Conservation (phyloP, 83 land plant genomes). For the Isoetes engelmannii region DNA sequence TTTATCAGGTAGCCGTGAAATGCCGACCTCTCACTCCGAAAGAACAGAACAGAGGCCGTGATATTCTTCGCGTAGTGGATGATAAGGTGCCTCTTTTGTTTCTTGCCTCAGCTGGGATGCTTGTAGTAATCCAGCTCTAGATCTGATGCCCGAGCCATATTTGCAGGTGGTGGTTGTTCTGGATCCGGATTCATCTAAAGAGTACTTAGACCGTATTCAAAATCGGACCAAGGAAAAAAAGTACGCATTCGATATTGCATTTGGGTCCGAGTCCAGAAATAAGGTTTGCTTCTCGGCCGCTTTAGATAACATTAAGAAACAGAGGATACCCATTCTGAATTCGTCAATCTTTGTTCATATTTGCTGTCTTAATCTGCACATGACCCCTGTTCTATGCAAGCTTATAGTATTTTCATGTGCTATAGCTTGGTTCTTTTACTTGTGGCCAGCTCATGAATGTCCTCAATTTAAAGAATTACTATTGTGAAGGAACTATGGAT, state of each 20-base stretch:
- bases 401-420: too few species aligned
- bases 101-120: background rate
- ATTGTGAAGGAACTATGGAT: too few species aligned
- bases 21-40: slow-evolving; percentile 60
- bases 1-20: slow-evolving; percentile 79
- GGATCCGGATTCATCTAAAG: slow-evolving; percentile 74
- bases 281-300: slow-evolving; percentile 29
- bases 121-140: too few species aligned
- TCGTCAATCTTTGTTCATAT: too few species aligned
- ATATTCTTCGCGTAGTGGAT: slow-evolving; percentile 61
- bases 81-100: slow-evolving; percentile 44
- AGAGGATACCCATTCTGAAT: too few species aligned
- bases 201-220: slow-evolving; percentile 73
- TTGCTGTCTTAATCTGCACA: too few species aligned
- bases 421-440: too few species aligned
- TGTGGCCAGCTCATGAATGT: too few species aligned
- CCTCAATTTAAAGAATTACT: too few species aligned
- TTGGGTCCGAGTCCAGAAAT: slow-evolving; percentile 55
- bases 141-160: too few species aligned
- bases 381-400: too few species aligned
- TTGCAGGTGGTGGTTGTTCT: slow-evolving; percentile 66
- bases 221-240: slow-evolving; percentile 71
- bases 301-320: background rate
- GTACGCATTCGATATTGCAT: slow-evolving; percentile 73
- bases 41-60: slow-evolving; percentile 41